Evolutionary conservation across 1,139 yeast genomes (phyloP).

Genomic region (Yamadazyma membranifaciens): DNA sequence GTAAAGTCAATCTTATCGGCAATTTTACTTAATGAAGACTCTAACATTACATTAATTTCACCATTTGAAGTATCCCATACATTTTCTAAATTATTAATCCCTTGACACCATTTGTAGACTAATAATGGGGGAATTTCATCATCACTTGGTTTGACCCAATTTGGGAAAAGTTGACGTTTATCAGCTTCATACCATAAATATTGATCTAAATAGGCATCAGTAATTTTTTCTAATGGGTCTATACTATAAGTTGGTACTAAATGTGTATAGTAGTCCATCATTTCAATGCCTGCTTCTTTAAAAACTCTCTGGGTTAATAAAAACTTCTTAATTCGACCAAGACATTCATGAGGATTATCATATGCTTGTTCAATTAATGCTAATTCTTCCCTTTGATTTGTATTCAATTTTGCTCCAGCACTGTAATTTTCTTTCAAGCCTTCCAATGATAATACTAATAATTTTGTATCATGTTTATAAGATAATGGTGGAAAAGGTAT

Average conservation of each 20-base stretch:
- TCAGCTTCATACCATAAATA: conserved; percentile 96
- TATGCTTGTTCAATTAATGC: conserved; percentile 95
- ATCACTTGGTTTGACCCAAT: conserved; percentile 95
- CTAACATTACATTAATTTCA: conserved; percentile 80
- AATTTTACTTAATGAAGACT: conserved; percentile 66
- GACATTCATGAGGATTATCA: conserved; percentile 93
- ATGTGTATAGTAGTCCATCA: conserved; percentile 90
- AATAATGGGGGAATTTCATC: conserved; percentile 89
- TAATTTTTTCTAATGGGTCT: conserved; percentile 91
- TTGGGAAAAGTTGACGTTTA: conserved; percentile 82
- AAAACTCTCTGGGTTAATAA: conserved; percentile 87
- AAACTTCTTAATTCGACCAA: conserved; percentile 79
- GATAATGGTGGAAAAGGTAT: conserved; percentile 93
- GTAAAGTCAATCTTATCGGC: conserved; percentile 89
- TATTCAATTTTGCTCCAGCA: conserved; percentile 81
- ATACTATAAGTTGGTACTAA: conserved; percentile 82
- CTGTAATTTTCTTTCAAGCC: conserved; percentile 78
- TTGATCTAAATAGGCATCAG: conserved; percentile 95
- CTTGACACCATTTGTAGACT: conserved; percentile 94
- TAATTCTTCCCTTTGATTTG: conserved; percentile 86
- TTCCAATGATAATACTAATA: conserved; percentile 85
- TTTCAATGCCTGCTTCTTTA: conserved; percentile 82
- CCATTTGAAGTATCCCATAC: conserved; percentile 82
- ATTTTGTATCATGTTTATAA: conserved; percentile 90
- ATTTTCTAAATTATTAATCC: conserved; percentile 73